Evolutionary conservation across 148 eudicot species (phyloP), one percentile per base, ranked within the genome.

Genomic region (Rheum nobile): DNA sequence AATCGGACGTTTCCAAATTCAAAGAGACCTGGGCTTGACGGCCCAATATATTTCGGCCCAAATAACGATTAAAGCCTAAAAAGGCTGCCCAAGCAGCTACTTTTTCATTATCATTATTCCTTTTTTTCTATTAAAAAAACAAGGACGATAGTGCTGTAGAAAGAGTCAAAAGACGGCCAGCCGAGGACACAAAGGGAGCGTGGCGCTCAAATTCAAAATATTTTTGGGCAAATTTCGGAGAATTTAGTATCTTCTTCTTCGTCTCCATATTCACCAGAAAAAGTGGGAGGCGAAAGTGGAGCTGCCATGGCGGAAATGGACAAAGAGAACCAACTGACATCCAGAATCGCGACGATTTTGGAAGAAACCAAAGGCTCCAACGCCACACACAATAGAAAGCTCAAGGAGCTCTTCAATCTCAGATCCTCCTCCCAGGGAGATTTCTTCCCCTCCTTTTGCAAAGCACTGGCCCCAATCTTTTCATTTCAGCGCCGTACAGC

Each of bases 381-480:
- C 77, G 99, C 99, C 29, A 84, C 85, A 2, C 97, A 95, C 85
- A 79, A 83, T 35, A 89, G 97, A 16, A 95, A 95, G 77, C 97
- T 91, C 72, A 95, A 88, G 75, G 99, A 95, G 38, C 88, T 95
- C 35, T 69, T 84, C 3, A 67, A 75, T 61, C 96, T 95, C 77
- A 85, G 82, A 77, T 82, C 86, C 9, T 82, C 68, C 1, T 59
- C 86, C 5, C n/a, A 83, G 8, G 24, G 44, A 37, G 17, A 11
- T 4, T 91, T 95, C 85, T 76, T 79, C 76, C 19, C 82, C 16
- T 82, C 89, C 5, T 95, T 91, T 44, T 74, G 86, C 76, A 79
- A 77, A 79, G 81, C 99, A 77, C 72, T 91, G 38, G 72, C 76
- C 14, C 93, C 97, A 17, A 68, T 95, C 31, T 92, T 95, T 84